Conservation (phyloP, 2,329 filamentous ascomycete species). For the Spiromastix sp. region DNA sequence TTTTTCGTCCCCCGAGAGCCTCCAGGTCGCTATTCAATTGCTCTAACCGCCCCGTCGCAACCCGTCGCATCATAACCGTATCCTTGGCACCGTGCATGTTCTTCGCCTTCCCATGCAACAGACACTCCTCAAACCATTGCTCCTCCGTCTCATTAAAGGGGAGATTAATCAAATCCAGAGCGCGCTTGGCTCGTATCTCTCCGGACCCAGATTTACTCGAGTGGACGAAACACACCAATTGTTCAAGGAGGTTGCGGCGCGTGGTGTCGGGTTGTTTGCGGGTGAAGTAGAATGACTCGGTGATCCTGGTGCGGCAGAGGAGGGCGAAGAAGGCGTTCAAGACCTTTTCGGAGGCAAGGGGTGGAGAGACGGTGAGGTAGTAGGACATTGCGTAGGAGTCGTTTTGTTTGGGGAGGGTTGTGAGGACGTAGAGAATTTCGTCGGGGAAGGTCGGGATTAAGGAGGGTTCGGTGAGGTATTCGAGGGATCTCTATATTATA, state of each 20-base stretch:
- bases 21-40: constrained; percentile 24
- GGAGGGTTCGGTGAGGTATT: constrained; percentile 68
- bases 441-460: constrained; percentile 73
- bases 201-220: constrained; percentile 27
- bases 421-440: constrained; percentile 63
- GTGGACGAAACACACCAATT: constrained; percentile 52
- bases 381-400: constrained; percentile 63
- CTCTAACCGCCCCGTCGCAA: constrained; percentile 51
- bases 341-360: constrained; percentile 53
- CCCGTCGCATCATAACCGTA: constrained; percentile 61
- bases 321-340: constrained; percentile 60
- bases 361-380: constrained; percentile 64
- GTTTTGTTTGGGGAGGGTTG: constrained; percentile 50
- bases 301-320: constrained; percentile 55
- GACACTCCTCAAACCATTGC: constrained; percentile 59
- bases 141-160: constrained; percentile 64
- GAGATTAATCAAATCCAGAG: constrained; percentile 60
- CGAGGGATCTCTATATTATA: constrained; percentile 49
- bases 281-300: constrained; percentile 64
- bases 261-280: constrained; percentile 52
- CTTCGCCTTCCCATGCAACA: constrained; percentile 56
- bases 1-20: constrained; percentile 33
- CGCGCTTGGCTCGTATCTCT: constrained; percentile 41
- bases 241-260: constrained; percentile 56
- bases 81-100: constrained; percentile 57